Evolutionary conservation across 139 green algal genomes (phyloP).

Genomic region (Chlorella ohadii): DNA sequence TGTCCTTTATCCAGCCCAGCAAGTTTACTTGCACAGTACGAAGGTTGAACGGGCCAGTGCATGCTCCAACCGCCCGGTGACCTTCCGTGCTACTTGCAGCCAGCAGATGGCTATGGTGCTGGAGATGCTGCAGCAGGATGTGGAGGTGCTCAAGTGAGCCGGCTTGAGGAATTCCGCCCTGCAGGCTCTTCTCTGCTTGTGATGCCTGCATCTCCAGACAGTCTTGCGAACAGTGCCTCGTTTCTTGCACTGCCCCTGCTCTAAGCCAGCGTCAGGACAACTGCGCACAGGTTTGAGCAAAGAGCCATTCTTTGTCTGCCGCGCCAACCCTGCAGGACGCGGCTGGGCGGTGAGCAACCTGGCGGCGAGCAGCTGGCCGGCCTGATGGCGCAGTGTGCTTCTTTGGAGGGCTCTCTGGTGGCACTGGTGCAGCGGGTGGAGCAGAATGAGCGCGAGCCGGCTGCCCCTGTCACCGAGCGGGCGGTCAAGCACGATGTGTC

Average conservation of each 20-base stretch:
- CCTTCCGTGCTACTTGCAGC: too few species aligned
- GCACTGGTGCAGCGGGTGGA: background rate
- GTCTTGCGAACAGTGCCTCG: background rate
- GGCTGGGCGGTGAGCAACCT: background rate
- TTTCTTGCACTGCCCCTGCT: too few species aligned
- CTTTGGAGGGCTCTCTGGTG: background rate
- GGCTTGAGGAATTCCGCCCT: background rate
- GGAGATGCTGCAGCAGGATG: conserved; percentile 27
- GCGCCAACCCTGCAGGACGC: background rate
- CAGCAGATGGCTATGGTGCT: conserved; percentile 22
- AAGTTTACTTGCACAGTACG: too few species aligned
- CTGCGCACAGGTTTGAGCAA: too few species aligned
- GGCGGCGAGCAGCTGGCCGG: background rate
- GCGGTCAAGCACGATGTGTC: conserved; percentile 1
- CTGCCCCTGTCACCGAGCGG: background rate
- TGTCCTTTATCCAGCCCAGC: too few species aligned
- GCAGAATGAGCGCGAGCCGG: background rate
- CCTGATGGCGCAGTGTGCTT: background rate
- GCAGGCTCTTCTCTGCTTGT: background rate
- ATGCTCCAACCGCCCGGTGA: too few species aligned
- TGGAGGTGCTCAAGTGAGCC: conserved; percentile 18
- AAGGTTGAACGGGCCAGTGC: too few species aligned
- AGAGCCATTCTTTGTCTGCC: too few species aligned
- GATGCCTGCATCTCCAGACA: background rate
- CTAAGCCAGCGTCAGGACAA: too few species aligned